Evolutionary conservation across 768 basidiomycete species (phyloP), one percentile per base, ranked within the genome.

Genomic region (Gloeopeniophorella convolvens): DNA sequence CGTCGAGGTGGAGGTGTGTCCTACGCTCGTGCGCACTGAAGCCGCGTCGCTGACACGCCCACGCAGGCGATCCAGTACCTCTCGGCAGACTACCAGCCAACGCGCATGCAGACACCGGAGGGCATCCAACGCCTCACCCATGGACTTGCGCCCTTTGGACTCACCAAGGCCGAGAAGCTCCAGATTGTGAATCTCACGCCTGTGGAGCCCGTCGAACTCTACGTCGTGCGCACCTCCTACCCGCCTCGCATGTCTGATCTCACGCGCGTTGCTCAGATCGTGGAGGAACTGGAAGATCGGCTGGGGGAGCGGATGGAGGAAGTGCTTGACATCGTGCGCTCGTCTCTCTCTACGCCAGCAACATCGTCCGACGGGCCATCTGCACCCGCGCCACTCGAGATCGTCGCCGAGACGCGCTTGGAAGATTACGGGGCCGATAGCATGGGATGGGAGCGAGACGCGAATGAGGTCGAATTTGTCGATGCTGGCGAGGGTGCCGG

Each of bases 121-220:
- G 75, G 79, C 11, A 78, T 95, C 48, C 67, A 78, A 1, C 70
- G 72, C 48, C 80, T 96, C 11, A 79, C 86, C 15, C 77, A 79
- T 49, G 71, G 71, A 32, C 78, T 97, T 9, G 76, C 78, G 2
- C 70, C 78, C 16, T 86, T 80, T 55, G 74, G 77, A 28, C 70
- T 97, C 54, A 94, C 92, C 1, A 96, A 94, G 60, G 80, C 86
- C 3, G 94, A 97, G 72, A 92, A 93, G 62, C 73, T 96, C 3
- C 90, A 94, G 61, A 75, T 96, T 30, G 83, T 90, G n/a, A 96
- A 97, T 61, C 74, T 95, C 5, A 85, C 83, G 1, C 94, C 94
- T 2, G 83, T 79, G 6, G 75, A 81, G 40, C 72, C 82, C 0
- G 89, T 95, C 21, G 89, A 93, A 63, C 79, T 96, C 21, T 94